Percentiles rank a stretch among this genome's conserved stretches.
phyloP scores from a whole-genome alignment of 306 rosid genomes.

The Crataegus laevigata region DNA sequence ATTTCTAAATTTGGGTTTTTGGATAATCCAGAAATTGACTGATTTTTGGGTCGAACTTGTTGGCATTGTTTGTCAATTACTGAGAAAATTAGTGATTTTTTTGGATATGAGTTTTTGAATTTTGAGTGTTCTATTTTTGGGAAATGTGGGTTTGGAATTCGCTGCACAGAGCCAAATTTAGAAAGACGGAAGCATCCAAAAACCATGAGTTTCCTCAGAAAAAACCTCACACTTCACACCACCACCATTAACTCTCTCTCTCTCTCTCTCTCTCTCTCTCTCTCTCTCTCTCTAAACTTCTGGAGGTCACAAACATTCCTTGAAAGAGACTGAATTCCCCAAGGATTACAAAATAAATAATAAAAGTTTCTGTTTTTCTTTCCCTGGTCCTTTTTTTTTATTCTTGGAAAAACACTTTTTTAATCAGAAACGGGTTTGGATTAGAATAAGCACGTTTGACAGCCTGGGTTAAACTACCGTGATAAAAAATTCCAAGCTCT shows the following conservation, averaged over 20 bases:
- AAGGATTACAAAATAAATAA: constrained; percentile 12
- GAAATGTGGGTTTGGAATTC: constrained; percentile 10
- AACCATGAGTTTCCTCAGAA: constrained; percentile 8
- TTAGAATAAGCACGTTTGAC: constrained; percentile 59
- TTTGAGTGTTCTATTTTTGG: constrained; percentile 19
- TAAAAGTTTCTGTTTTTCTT: background rate
- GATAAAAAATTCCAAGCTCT: constrained; percentile 51
- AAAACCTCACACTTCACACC: constrained; percentile 23
- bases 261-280: background rate
- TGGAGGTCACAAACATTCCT: constrained; percentile 29
- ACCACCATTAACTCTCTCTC: constrained; percentile 20
- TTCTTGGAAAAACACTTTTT: background rate
- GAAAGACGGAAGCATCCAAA: constrained; percentile 16
- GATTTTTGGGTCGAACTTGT: constrained; percentile 6
- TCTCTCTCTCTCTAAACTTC: constrained; percentile 15
- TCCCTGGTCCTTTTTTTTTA: background rate
- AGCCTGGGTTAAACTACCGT: constrained; percentile 75
- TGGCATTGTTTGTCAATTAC: background rate
- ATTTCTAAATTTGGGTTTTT: background rate
- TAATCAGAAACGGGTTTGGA: constrained; percentile 11
- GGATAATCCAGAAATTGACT: background rate
- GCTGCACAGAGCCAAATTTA: constrained; percentile 30
- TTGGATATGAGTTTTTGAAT: background rate
- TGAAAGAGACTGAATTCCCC: constrained; percentile 31
- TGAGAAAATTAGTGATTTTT: background rate